Evolutionary conservation across 495 filamentous ascomycete genomes (phyloP).

Genomic region (Lophiotrema nucula): DNA sequence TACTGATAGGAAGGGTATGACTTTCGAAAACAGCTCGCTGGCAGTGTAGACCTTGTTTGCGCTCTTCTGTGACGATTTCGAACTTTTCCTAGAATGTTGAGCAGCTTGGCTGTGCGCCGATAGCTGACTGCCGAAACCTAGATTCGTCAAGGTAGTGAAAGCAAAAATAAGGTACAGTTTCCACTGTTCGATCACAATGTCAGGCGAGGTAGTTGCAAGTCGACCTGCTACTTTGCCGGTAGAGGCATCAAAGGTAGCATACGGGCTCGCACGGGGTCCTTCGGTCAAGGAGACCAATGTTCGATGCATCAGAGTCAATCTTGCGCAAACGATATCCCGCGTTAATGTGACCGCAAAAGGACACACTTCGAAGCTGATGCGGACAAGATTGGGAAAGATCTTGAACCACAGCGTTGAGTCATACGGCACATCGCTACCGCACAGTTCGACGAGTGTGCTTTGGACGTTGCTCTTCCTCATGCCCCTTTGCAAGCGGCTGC

Average conservation of each 20-base stretch:
- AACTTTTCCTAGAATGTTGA: constrained; percentile 84
- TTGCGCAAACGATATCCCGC: constrained; percentile 85
- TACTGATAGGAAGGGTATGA: constrained; percentile 81
- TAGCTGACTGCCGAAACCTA: constrained; percentile 50
- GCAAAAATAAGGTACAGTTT: constrained; percentile 97
- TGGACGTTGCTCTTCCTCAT: constrained; percentile 79
- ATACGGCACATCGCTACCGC: constrained; percentile 91
- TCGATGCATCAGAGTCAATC: constrained; percentile 88
- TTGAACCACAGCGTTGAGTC: constrained; percentile 97
- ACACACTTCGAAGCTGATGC: constrained; percentile 86
- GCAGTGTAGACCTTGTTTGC: constrained; percentile 87
- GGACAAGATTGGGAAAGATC: constrained; percentile 91
- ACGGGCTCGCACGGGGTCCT: constrained; percentile 60
- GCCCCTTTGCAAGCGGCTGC: constrained; percentile 87
- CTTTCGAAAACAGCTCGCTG: constrained; percentile 79
- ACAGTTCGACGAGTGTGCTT: constrained; percentile 87
- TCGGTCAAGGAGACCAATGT: constrained; percentile 76
- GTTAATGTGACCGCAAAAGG: constrained; percentile 86
- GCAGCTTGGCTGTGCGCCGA: constrained; percentile 59
- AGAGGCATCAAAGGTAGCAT: constrained; percentile 56
- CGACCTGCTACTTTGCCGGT: constrained; percentile 46
- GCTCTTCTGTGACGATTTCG: constrained; percentile 65
- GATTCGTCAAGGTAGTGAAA: constrained; percentile 88
- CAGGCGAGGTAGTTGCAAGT: constrained; percentile 72
- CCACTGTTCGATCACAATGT: constrained; percentile 94